Base-by-base conservation (phyloP, 139 green algal species). In the Chlorella sp. region DNA sequence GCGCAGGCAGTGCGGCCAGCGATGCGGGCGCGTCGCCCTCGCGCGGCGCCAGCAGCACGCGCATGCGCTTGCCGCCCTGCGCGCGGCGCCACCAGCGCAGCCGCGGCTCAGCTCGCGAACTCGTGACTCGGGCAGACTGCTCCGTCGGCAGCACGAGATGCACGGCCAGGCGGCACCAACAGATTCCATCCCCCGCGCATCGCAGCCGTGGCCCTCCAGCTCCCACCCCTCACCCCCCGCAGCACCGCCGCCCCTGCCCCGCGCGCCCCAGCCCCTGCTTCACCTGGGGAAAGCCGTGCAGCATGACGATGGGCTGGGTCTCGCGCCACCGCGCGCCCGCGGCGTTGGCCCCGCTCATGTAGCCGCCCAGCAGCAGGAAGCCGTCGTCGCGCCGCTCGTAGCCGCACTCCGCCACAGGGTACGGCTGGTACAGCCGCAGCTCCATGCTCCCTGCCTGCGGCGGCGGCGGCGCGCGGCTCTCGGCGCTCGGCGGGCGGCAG, bases 241-340 rank as follows among this genome's bases (percentile, higher is more conserved):
- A n/a, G n/a, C n/a, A n/a, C n/a, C n/a, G n/a, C n/a, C n/a, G n/a
- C n/a, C n/a, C n/a, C n/a, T n/a, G n/a, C n/a, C n/a, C n/a, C n/a
- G n/a, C n/a, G 25, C 7, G 29, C 11, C 58, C 1, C 5, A 25
- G 25, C 11, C 8, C 33, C 14, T n/a, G 21, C 2, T 35, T 41
- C 48, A 62, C 69, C 38, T 75, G 19, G 0, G 53, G 53, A 14
- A 77, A 62, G 19, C 72, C 43, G 71, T 91, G 92, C 17, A 45
- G 65, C 89, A 94, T 93, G 15, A 91, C 73, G 0, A 94, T 79
- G 0, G 88, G 88, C 74, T 93, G 88, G 6, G 88, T 89, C 51
- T 89, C 80, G 1, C 67, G 58, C 66, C 88, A 90, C 11, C 55
- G 48, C 3, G 33, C 76, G 21, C 50, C 51, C 9, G 74, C 73